phyloP scores from a whole-genome alignment of 2,329 filamentous ascomycete species.

The Phialophora chinensis region DNA sequence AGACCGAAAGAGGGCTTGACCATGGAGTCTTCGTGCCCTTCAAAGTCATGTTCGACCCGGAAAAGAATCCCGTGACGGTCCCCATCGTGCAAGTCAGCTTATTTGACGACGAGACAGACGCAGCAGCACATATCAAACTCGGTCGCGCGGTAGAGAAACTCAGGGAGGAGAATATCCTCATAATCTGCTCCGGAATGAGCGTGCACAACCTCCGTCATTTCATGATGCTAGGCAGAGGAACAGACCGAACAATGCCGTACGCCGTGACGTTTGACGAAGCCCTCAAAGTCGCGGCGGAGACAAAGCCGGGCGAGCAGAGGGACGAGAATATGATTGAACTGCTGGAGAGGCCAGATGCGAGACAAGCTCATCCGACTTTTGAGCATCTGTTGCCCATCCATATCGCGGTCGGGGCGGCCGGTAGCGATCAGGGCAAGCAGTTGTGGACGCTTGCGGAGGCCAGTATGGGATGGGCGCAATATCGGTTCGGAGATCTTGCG shows the following conservation, averaged over 20 bases:
- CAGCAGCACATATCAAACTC: constrained; percentile 69
- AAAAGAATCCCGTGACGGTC: constrained; percentile 66
- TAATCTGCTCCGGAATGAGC: constrained; percentile 76
- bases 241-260: constrained; percentile 60
- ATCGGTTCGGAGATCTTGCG: constrained; percentile 52
- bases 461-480: constrained; percentile 63
- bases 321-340: constrained; percentile 54
- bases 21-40: constrained; percentile 78
- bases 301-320: constrained; percentile 48
- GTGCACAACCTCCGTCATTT: constrained; percentile 71
- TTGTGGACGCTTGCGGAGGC: constrained; percentile 58
- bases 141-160: constrained; percentile 70
- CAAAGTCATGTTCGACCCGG: constrained; percentile 63
- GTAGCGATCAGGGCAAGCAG: constrained; percentile 53
- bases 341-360: constrained; percentile 59
- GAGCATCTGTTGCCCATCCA: constrained; percentile 68
- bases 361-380: constrained; percentile 67
- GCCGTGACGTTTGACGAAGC: constrained; percentile 69
- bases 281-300: constrained; percentile 67
- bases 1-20: constrained; percentile 69
- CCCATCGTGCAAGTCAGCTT: constrained; percentile 76
- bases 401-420: constrained; percentile 63
- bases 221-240: constrained; percentile 47
- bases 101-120: constrained; percentile 65
- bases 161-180: constrained; percentile 69